Conservation (phyloP, 495 filamentous ascomycete genomes). For the Neurospora pannonica region DNA sequence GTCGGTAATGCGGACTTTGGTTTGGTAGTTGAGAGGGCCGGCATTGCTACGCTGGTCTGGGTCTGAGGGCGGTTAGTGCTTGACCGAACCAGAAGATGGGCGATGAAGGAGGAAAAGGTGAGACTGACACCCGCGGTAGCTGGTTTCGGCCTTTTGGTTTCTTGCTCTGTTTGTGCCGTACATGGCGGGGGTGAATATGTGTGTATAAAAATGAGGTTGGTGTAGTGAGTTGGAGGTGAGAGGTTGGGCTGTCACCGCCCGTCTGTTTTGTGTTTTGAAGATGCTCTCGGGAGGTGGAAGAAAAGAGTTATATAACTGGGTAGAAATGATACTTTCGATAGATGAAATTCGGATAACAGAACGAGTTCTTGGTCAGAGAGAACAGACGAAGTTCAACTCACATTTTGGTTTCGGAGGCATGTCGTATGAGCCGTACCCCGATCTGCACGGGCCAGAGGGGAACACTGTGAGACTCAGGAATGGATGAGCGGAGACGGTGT, state of each 20-base stretch:
- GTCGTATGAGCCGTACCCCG: not conserved
- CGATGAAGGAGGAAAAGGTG: conserved; percentile 3
- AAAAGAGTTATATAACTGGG: not conserved
- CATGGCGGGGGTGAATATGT: not conserved
- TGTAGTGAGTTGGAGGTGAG: not conserved
- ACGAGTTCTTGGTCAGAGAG: not conserved
- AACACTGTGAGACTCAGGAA: not conserved
- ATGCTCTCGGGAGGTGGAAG: not conserved
- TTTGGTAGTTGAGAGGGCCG: conserved; percentile 54
- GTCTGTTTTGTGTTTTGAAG: not conserved
- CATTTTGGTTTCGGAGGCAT: conserved; percentile 6
- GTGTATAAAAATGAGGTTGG: not conserved
- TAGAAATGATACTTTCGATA: not conserved
- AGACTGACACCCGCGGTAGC: conserved; percentile 15
- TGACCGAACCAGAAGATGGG: not conserved
- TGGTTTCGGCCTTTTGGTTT: conserved; percentile 13
- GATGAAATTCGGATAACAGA: not conserved
- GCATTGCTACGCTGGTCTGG: conserved; percentile 32
- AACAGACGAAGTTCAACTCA: not conserved
- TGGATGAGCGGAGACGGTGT: not conserved
- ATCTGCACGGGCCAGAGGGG: not conserved
- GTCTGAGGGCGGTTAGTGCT: conserved; percentile 21
- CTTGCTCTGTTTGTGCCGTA: conserved; percentile 17
- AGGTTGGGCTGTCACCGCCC: not conserved
- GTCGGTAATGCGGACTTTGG: conserved; percentile 81